phyloP scores from a whole-genome alignment of 305 asterid genomes.

The Lippia alba region DNA sequence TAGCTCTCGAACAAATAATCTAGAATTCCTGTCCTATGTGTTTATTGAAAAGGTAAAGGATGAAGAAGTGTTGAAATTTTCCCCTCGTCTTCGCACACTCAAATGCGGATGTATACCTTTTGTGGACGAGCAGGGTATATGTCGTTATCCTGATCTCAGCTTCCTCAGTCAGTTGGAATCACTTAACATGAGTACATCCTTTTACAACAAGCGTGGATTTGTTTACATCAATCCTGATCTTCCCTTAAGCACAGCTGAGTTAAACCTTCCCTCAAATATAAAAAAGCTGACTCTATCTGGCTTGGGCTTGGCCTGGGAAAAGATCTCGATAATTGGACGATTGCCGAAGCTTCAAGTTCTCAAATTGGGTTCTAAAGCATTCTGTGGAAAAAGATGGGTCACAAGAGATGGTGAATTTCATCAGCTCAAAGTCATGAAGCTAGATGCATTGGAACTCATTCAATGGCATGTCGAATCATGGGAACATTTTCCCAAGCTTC shows the following conservation, averaged over 20 bases:
- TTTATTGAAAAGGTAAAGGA: background rate
- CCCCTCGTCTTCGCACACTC: conserved; percentile 27
- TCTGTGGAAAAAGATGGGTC: conserved; percentile 28
- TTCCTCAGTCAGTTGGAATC: conserved; percentile 9
- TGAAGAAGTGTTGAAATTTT: conserved; percentile 10
- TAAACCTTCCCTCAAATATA: background rate
- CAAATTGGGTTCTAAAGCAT: conserved; percentile 20
- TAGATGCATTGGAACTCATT: background rate
- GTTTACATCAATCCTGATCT: too few species aligned
- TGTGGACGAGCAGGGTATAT: background rate
- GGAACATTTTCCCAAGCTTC: conserved; percentile 24
- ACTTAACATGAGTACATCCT: background rate
- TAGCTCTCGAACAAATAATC: conserved; percentile 13
- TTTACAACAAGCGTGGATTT: too few species aligned
- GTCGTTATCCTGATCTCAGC: conserved; percentile 14
- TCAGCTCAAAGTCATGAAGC: conserved; percentile 30
- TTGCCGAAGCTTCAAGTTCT: conserved; percentile 34
- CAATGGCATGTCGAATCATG: background rate
- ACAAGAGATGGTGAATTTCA: conserved; percentile 19
- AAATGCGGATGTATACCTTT: conserved; percentile 25
- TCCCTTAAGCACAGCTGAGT: too few species aligned
- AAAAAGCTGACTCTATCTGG: conserved; percentile 33
- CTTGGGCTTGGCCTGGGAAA: conserved; percentile 22
- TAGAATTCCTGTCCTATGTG: conserved; percentile 19
- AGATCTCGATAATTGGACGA: conserved; percentile 27